Percentiles rank a stretch among this genome's conserved stretches.
Evolutionary conservation across 441 rosid genomes (phyloP).

Genomic region (Bocquillonia castaneifolia): DNA sequence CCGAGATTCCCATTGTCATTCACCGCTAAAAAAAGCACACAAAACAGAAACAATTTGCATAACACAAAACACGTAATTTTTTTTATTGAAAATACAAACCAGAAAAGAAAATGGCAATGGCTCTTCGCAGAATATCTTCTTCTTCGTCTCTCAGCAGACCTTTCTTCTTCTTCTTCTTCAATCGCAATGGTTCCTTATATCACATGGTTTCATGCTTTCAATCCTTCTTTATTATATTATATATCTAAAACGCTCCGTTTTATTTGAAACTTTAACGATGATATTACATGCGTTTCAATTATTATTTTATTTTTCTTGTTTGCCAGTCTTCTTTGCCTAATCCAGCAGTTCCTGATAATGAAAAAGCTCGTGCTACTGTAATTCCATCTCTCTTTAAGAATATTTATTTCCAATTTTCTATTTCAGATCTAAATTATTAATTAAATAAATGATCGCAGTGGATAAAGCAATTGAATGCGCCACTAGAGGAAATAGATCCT

Average conservation of each 20-base stretch:
- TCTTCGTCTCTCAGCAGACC: constrained; percentile 38
- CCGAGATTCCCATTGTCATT: background rate
- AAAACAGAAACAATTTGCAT: background rate
- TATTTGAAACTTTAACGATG: background rate
- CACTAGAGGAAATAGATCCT: constrained; percentile 76
- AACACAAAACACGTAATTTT: background rate
- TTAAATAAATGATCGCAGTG: constrained; percentile 41
- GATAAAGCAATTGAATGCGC: constrained; percentile 77
- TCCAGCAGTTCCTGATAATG: constrained; percentile 42
- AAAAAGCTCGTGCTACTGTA: constrained; percentile 56
- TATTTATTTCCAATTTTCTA: background rate
- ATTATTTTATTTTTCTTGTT: constrained; percentile 5
- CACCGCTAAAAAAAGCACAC: background rate
- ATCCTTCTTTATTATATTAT: background rate
- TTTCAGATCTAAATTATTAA: background rate
- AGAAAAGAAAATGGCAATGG: constrained; percentile 41
- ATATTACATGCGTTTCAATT: constrained; percentile 9
- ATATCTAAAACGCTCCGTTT: background rate
- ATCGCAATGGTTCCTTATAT: constrained; percentile 38
- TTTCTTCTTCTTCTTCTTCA: no score
- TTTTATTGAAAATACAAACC: background rate
- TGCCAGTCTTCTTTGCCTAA: constrained; percentile 61
- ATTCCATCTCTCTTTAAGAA: constrained; percentile 20
- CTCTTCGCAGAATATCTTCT: constrained; percentile 65
- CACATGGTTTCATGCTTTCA: constrained; percentile 35